phyloP scores from a whole-genome alignment of 495 filamentous ascomycete genomes.

The Cairneyella variabilis region DNA sequence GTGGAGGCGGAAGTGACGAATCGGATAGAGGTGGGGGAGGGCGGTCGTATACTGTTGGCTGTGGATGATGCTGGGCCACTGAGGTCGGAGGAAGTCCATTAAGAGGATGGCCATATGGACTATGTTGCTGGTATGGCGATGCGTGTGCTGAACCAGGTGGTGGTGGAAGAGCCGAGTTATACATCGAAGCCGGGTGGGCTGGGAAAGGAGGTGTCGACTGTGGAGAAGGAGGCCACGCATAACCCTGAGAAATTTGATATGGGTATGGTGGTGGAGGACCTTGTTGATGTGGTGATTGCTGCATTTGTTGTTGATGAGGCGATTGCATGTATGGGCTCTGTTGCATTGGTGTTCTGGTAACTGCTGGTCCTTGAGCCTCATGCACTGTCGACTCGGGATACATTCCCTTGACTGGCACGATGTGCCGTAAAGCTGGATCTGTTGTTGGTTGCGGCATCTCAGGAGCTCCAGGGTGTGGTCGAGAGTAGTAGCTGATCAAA shows the following conservation, averaged over 20 bases:
- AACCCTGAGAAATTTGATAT: constrained; percentile 36
- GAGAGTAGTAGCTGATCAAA: constrained; percentile 93
- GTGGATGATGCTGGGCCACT: constrained; percentile 10
- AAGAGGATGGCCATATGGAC: constrained; percentile 25
- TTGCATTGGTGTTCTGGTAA: constrained; percentile 46
- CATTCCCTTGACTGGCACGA: constrained; percentile 83
- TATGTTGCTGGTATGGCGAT: constrained; percentile 25
- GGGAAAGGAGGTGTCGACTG: constrained; percentile 37
- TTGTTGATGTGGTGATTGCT: constrained; percentile 31
- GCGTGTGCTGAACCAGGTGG: constrained; percentile 18
- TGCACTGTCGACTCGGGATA: constrained; percentile 97
- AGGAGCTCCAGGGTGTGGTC: constrained; percentile 61
- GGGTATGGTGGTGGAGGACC: constrained; percentile 35
- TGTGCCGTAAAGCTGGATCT: constrained; percentile 77
- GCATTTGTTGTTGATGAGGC: constrained; percentile 44
- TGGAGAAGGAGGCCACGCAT: constrained; percentile 66
- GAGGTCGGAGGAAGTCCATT: constrained; percentile 11
- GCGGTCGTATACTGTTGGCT: constrained; percentile 19
- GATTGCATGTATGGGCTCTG: constrained; percentile 32
- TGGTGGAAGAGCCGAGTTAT: constrained; percentile 19
- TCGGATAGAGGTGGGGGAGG: constrained; percentile 22
- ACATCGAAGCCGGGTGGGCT: constrained; percentile 21
- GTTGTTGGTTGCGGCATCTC: constrained; percentile 73
- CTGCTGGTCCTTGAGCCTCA: constrained; percentile 53
- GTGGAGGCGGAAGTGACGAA: constrained; percentile 6